Evolutionary conservation across 768 basidiomycete species (phyloP).

Genomic region (Sporobolomyces phaffii): DNA sequence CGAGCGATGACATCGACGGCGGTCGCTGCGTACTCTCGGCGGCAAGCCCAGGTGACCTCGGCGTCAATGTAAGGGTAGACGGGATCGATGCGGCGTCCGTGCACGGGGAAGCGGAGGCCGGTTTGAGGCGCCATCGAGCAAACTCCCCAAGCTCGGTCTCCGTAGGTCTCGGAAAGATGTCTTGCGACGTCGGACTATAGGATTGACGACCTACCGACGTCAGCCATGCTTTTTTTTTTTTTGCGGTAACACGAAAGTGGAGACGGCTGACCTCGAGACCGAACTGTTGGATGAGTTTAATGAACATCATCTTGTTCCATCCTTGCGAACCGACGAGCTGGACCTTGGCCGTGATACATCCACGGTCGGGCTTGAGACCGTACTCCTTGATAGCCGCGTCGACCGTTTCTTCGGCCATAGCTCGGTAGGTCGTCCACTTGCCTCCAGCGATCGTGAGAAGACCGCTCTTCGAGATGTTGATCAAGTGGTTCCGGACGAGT

Average conservation of each 20-base stretch:
- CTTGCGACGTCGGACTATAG: conserved; percentile 81
- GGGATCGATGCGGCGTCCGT: conserved; percentile 65
- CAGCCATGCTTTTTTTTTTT: too few species aligned
- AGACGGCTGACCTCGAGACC: conserved; percentile 44
- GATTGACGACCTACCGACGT: not conserved
- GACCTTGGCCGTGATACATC: conserved; percentile 71
- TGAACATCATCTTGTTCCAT: conserved; percentile 95
- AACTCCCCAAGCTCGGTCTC: conserved; percentile 93
- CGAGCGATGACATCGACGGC: conserved; percentile 88
- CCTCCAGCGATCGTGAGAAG: conserved; percentile 92
- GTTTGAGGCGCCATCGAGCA: conserved; percentile 72
- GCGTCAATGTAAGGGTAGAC: conserved; percentile 87
- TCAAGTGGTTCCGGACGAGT: conserved; percentile 87
- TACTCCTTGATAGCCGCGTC: conserved; percentile 78
- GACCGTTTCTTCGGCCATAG: conserved; percentile 85
- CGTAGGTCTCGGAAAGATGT: conserved; percentile 88
- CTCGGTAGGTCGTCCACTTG: conserved; percentile 95
- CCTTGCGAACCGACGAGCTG: conserved; percentile 85
- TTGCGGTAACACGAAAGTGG: too few species aligned
- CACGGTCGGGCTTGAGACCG: conserved; percentile 55
- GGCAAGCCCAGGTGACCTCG: conserved; percentile 80
- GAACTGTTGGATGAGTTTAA: conserved; percentile 84
- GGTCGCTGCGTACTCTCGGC: conserved; percentile 86
- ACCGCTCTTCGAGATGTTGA: conserved; percentile 70
- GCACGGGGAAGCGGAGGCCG: conserved; percentile 73